Evolutionary conservation across 768 basidiomycete species (phyloP).

Genomic region (Termitomyces titanicus): DNA sequence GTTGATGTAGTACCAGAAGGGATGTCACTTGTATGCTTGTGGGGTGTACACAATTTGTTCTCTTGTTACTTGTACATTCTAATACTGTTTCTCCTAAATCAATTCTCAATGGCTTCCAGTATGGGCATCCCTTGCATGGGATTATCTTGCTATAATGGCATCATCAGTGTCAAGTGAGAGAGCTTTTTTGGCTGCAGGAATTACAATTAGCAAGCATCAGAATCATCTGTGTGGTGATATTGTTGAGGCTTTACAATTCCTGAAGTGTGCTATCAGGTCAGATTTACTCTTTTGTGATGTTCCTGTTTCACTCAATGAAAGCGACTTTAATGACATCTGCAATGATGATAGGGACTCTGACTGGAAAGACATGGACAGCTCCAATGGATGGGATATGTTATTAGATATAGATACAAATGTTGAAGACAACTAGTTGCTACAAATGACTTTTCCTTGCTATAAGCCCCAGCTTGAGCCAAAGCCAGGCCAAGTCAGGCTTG

Average conservation of each 20-base stretch:
- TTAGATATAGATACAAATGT: not conserved
- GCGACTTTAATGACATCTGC: not conserved
- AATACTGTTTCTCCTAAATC: not conserved
- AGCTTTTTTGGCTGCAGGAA: not conserved
- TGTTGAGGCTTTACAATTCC: not conserved
- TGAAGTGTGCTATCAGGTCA: not conserved
- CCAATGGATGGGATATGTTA: not conserved
- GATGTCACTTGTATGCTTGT: not conserved
- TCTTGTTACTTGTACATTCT: not conserved
- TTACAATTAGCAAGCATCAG: not conserved
- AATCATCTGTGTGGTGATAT: not conserved
- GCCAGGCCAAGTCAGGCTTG: conserved; percentile 1
- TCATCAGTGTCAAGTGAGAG: not conserved
- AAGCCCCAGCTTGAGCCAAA: conserved; percentile 1
- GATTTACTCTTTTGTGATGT: not conserved
- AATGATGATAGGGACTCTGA: not conserved
- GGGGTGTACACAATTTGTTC: not conserved
- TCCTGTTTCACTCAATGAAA: not conserved
- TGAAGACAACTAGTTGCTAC: not conserved
- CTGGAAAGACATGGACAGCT: not conserved
- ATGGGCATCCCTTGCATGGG: not conserved
- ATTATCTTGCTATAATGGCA: not conserved
- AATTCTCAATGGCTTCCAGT: not conserved
- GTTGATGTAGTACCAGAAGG: not conserved
- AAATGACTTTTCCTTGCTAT: not conserved